phyloP scores from a whole-genome alignment of 352 stramenopile species.

The Pythium angustatum region DNA sequence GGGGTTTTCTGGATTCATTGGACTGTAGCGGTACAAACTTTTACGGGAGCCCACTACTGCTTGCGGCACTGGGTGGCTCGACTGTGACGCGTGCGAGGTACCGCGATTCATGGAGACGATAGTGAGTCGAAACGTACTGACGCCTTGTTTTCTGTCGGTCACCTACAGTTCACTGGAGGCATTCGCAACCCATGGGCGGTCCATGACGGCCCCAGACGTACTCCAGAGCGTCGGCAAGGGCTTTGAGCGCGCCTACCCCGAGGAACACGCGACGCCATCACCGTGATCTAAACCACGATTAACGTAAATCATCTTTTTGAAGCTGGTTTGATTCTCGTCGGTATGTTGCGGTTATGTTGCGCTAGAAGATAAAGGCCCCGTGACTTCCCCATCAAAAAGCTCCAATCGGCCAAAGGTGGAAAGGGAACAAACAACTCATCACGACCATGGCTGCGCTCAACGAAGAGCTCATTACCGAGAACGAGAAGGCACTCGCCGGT shows the following conservation, averaged over 20 bases:
- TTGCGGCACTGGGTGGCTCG: slow-evolving; percentile 78
- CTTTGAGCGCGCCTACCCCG: slow-evolving; percentile 36
- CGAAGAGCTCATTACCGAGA: slow-evolving; percentile 65
- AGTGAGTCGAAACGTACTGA: neutral
- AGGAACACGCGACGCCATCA: no score
- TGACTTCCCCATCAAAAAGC: neutral
- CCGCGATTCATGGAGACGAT: neutral
- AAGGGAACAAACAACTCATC: no score
- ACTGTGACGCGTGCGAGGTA: slow-evolving; percentile 79
- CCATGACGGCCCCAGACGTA: slow-evolving; percentile 86
- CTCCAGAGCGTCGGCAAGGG: slow-evolving; percentile 65
- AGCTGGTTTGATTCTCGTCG: neutral
- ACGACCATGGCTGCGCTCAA: slow-evolving; percentile 19
- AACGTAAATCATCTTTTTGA: neutral
- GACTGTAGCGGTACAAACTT: slow-evolving; percentile 28
- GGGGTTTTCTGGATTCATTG: neutral
- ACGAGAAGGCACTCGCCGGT: slow-evolving; percentile 71
- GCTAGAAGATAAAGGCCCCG: neutral
- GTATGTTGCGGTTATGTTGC: slow-evolving; percentile 23
- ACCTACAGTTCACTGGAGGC: slow-evolving; percentile 48
- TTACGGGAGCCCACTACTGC: slow-evolving; percentile 51
- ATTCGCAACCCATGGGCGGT: slow-evolving; percentile 67
- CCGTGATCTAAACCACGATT: neutral
- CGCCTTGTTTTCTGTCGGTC: slow-evolving; percentile 6
- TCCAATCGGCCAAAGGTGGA: no score